These are phyloP conservation scores for Eucalyptus melliodora DNA, from an alignment of 345 rosid species.

Conservation along the genomic window DNA sequence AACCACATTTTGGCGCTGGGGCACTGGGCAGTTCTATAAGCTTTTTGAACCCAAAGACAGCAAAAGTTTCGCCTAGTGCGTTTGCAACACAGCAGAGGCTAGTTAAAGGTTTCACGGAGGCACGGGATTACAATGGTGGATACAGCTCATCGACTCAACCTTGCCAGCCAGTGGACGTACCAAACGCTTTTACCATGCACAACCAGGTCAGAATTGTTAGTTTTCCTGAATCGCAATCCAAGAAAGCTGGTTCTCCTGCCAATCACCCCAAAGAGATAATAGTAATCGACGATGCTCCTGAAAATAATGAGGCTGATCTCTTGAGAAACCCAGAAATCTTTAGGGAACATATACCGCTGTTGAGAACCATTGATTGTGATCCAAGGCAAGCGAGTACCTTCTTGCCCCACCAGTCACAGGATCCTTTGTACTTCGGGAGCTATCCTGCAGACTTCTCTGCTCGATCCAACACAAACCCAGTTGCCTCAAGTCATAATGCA, in stretches of 20 bases:
- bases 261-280: constrained; percentile 25
- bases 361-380: constrained; percentile 1
- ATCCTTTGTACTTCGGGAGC: neutral
- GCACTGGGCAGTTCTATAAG: neutral
- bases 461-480: constrained; percentile 16
- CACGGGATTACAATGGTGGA: neutral
- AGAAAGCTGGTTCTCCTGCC: constrained; percentile 1
- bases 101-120: neutral
- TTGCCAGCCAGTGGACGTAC: neutral
- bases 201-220: neutral
- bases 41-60: neutral
- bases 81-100: neutral
- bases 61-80: neutral
- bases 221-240: neutral
- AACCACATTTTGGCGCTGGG: neutral
- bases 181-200: neutral
- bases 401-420: constrained; percentile 15
- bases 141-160: neutral
- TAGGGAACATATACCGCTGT: neutral
- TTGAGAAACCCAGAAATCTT: neutral
- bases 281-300: constrained; percentile 39
- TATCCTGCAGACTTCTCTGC: neutral
- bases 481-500: constrained; percentile 26
- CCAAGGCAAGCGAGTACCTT: constrained; percentile 2
- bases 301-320: constrained; percentile 10